Percentiles rank a stretch among this genome's conserved stretches.
Conservation (phyloP, 2,329 filamentous ascomycete species). For the Coniochaeta pulveracea region DNA sequence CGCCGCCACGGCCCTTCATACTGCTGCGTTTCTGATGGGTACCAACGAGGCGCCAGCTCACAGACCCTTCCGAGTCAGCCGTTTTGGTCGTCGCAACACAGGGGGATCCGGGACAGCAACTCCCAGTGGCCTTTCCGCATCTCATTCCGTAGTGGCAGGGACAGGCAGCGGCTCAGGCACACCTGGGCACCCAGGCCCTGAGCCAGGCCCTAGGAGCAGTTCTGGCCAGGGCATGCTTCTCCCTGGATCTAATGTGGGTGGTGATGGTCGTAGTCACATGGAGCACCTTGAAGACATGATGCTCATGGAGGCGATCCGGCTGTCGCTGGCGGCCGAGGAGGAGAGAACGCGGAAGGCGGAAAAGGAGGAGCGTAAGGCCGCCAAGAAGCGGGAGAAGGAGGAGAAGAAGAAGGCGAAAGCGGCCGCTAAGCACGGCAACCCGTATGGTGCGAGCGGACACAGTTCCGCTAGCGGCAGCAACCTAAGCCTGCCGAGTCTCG, state of each 20-base stretch:
- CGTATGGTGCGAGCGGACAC: slow-evolving; percentile 25
- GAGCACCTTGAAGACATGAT: slow-evolving; percentile 95
- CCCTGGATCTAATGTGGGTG: slow-evolving; percentile 11
- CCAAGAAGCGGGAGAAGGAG: slow-evolving; percentile 77
- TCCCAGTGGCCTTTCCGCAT: too few relatives aligned
- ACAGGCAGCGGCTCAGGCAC: slow-evolving; percentile 13
- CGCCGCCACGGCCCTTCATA: slow-evolving; percentile 87
- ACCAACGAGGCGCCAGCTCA: slow-evolving; percentile 34
- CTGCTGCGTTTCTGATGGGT: slow-evolving; percentile 83
- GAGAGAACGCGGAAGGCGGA: slow-evolving; percentile 80
- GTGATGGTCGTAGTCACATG: slow-evolving; percentile 40
- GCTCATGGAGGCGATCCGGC: slow-evolving; percentile 91
- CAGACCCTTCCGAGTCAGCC: slow-evolving; percentile 39
- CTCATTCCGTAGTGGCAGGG: slow-evolving; percentile 14
- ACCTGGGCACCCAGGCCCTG: slow-evolving; percentile 16
- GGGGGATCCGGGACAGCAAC: slow-evolving; percentile 23
- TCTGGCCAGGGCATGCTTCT: slow-evolving; percentile 15
- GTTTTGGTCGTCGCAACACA: slow-evolving; percentile 46
- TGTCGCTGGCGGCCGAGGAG: slow-evolving; percentile 87
- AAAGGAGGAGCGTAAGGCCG: slow-evolving; percentile 69
- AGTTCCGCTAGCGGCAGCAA: slow-evolving; percentile 51
- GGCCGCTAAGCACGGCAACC: slow-evolving; percentile 27
- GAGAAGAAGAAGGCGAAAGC: slow-evolving; percentile 69
- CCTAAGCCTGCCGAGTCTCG: slow-evolving; percentile 49
- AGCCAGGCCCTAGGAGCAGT: slow-evolving; percentile 20